Evolutionary conservation across 441 rosid genomes (phyloP).

Genomic region (Biscutella laevigata): DNA sequence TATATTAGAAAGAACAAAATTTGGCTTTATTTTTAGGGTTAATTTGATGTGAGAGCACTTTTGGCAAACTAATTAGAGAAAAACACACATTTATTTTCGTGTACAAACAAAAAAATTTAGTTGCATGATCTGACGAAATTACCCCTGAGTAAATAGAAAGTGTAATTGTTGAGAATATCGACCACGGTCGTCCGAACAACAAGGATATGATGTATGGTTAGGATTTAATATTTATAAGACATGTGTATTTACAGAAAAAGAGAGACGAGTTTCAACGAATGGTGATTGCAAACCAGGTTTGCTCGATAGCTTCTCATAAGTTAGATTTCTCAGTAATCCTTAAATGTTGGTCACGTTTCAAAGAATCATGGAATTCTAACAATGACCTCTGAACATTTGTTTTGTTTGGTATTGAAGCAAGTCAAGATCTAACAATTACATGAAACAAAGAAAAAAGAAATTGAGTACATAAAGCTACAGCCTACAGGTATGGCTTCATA

Average conservation of each 20-base stretch:
- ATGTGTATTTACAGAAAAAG: conserved; percentile 49
- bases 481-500: conserved; percentile 54
- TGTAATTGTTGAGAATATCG: too few species aligned
- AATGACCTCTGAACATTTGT: conserved; percentile 4
- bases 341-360: neutral
- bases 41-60: too few species aligned
- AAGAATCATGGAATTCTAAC: conserved; percentile 13
- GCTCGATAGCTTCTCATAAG: neutral
- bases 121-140: too few species aligned
- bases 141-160: too few species aligned
- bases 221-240: too few species aligned
- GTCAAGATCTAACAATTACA: conserved; percentile 93
- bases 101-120: too few species aligned
- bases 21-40: too few species aligned
- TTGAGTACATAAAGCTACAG: conserved; percentile 69
- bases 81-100: too few species aligned
- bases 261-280: conserved; percentile 92
- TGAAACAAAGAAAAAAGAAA: conserved; percentile 94
- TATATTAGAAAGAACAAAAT: too few species aligned
- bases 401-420: conserved; percentile 44
- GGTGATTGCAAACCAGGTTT: conserved; percentile 90
- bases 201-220: too few species aligned
- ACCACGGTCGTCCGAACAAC: too few species aligned
- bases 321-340: neutral
- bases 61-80: too few species aligned